Conservation (phyloP, 2,329 filamentous ascomycete genomes). For the Zymoseptoria brevis region DNA sequence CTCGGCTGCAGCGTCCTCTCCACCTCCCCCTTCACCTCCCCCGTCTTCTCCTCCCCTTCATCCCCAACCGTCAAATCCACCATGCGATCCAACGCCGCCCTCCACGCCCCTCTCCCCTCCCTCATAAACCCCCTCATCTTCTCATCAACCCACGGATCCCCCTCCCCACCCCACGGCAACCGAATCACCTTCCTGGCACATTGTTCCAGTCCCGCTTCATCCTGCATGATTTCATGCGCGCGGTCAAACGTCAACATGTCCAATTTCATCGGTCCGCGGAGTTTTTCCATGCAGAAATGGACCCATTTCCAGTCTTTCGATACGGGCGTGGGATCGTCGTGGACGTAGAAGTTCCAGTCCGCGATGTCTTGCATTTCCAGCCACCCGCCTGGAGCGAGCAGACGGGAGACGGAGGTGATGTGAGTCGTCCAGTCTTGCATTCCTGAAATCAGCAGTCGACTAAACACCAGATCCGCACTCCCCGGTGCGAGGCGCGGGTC, state of each 20-base stretch:
- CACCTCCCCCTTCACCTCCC: neutral
- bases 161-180: neutral
- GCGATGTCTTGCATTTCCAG: conserved; percentile 8
- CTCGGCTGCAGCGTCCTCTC: neutral
- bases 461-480: conserved; percentile 6
- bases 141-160: neutral
- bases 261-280: neutral
- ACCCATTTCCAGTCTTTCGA: conserved; percentile 4
- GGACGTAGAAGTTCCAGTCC: conserved; percentile 4
- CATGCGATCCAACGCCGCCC: neutral
- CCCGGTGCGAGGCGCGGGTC: conserved; percentile 3
- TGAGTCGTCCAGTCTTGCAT: conserved; percentile 6
- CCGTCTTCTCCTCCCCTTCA: neutral
- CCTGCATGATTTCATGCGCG: neutral
- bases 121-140: neutral
- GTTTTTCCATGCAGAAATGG: neutral
- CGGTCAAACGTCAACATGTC: neutral
- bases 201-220: neutral
- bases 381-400: conserved; percentile 4
- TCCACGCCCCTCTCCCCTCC: neutral
- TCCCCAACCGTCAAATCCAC: neutral
- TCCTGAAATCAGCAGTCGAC: conserved; percentile 4
- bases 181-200: neutral
- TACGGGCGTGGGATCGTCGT: neutral
- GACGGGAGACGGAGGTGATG: conserved; percentile 1